Evolutionary conservation across 176 grass and related monocot genomes (phyloP), one percentile per base, ranked within the genome.

Genomic region (Elaeis guineensis): DNA sequence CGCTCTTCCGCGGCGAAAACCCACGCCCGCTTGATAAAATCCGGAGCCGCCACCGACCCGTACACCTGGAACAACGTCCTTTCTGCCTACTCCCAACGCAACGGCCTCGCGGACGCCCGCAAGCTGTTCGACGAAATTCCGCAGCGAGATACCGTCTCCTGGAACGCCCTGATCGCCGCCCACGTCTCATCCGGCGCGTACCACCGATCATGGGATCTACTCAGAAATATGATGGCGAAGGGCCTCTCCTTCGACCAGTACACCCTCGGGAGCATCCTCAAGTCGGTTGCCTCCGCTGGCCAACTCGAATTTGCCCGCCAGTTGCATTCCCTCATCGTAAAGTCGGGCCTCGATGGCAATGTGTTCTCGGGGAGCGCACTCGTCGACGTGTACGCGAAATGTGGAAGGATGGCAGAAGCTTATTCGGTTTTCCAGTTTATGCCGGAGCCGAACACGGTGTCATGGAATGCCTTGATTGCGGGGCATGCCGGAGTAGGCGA

Each of bases 121-220:
- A 35, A 35, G 3, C 17, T 90, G 71, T 90, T 90, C 82, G 78
- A 82, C 19, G 75, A 79, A 51, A 85, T 82, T 19, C 78, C 75
- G 5, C 15, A 12, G 25, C 82, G 59, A 1, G 86, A 85, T 49
- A 25, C 60, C 3, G 82, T 62, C 59, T 82, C 86, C 25, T 85
- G 82, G 86, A 90, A 90, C 71, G 56, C 86, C 44, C 72, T 90
- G 29, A 75, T 90, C 68, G 60, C 82, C 0, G 78, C 82, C 0
- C 59, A 85, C 5, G 78, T 82, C 59, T 50, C 75, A 0, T 73
- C 63, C 2, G 54, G 54, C 2, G 73, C 75, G 60, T 54, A 82
- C 17, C 3, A 12, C 2, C 56, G 39, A 3, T 75, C 82, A 69
- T 76, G 71, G 75, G 0, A 4, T 50, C 50, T 85, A 53, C 49